A percentile compares a stretch with the other conserved stretches of the same genome.
Conservation (phyloP, 2,329 filamentous ascomycete genomes). For the Colletotrichum abscissum region DNA sequence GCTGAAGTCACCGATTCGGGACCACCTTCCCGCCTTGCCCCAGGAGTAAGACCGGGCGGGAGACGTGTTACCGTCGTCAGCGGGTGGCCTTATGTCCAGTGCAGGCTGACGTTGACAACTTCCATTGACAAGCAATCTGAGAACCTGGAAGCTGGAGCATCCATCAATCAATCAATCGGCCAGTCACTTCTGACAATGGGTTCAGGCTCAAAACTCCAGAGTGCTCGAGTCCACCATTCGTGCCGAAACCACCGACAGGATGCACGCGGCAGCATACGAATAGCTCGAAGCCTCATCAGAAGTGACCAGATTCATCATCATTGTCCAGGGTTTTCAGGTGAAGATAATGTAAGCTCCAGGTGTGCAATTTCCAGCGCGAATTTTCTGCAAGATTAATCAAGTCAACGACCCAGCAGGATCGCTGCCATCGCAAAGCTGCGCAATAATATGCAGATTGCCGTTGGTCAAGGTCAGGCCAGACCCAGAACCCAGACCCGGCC, state of each 20-base stretch:
- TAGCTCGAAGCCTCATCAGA: conserved; percentile 10
- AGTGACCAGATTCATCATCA: not conserved
- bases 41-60: not conserved
- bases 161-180: not conserved
- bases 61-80: not conserved
- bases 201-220: not conserved
- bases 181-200: not conserved
- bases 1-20: not conserved
- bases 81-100: not conserved
- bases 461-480: not conserved
- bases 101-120: not conserved
- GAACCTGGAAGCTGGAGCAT: not conserved
- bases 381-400: conserved; percentile 19
- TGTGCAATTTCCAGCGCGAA: conserved; percentile 33
- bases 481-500: not conserved
- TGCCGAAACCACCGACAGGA: not conserved
- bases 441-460: not conserved
- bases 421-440: not conserved
- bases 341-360: conserved; percentile 1
- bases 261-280: not conserved
- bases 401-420: not conserved
- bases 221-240: not conserved
- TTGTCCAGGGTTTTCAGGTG: conserved; percentile 22
- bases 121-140: not conserved
- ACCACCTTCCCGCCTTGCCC: not conserved